Evolutionary conservation across 768 basidiomycete species (phyloP).

Genomic region (Trametes gibbosa): DNA sequence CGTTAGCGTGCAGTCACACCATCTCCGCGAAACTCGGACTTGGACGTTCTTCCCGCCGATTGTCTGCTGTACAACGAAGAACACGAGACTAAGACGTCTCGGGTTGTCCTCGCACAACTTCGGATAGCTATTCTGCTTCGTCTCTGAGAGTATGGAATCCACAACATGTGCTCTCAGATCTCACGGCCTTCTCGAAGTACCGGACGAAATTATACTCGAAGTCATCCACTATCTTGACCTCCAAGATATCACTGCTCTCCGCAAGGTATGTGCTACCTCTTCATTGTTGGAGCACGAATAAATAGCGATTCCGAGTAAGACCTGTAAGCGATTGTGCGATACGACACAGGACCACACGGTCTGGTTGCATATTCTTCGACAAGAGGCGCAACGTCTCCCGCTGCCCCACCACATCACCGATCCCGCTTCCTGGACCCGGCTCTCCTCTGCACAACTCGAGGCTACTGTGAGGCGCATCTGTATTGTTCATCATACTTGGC

Average conservation of each 20-base stretch:
- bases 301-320: not conserved
- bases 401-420: slow-evolving; percentile 13
- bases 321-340: slow-evolving; percentile 3
- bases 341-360: slow-evolving; percentile 20
- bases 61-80: not conserved
- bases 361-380: slow-evolving; percentile 22
- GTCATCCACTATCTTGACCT: slow-evolving; percentile 17
- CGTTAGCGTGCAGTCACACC: not conserved
- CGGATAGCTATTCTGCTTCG: too few relatives aligned
- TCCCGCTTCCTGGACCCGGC: not conserved
- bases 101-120: too few relatives aligned
- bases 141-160: too few relatives aligned
- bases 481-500: slow-evolving; percentile 17
- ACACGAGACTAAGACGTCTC: too few relatives aligned
- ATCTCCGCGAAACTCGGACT: not conserved
- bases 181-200: slow-evolving; percentile 14
- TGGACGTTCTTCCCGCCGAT: too few relatives aligned
- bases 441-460: slow-evolving; percentile 8
- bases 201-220: slow-evolving; percentile 23
- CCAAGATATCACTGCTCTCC: slow-evolving; percentile 16
- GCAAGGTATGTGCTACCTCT: slow-evolving; percentile 17
- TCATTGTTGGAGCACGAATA: too few relatives aligned
- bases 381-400: slow-evolving; percentile 7
- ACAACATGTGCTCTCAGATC: not conserved
- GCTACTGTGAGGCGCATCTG: not conserved